Evolutionary conservation across 257 asterid genomes (phyloP), one percentile per base, ranked within the genome.

Genomic region (Henckelia pumila): DNA sequence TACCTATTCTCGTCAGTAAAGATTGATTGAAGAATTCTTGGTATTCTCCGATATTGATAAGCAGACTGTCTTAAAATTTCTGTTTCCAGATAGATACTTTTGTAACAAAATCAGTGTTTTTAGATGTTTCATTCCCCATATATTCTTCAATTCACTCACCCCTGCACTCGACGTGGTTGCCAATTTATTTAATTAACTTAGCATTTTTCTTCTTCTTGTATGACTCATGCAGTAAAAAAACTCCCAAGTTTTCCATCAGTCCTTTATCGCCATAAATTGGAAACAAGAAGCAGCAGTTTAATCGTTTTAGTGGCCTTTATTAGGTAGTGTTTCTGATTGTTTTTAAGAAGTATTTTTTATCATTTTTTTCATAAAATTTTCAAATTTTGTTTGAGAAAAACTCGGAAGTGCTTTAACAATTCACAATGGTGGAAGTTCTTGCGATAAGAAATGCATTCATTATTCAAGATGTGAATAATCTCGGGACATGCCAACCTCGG

Each of bases 1-100:
- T 88, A 84, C 80, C 91, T 91, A 26, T 91, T 91, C 76, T 88
- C 96, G 9, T 91, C 96, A 0, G 96, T 91, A 79, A 88, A 91
- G 85, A 88, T 88, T 61, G 97, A 90, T 70, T 87, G 84, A 89
- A 56, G 64, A 66, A 59, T 56, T 57, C 57, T n/a, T 14, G 20
- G 8, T 17, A 47, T 16, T 47, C 55, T 17, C 7, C 8, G 55
- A 47, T 14, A 47, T 16, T 44, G 7, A 13, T 6, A 47, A 47
- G 55, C 55, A 16, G 21, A 47, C 20, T 17, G 21, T 17, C 55
- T 47, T 47, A 17, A 47, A 47, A 47, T 4, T 4, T 47, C 20
- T 47, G 20, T 47, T 47, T 16, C 19, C 16, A 16, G 20, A 13
- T 13, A 40, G 19, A 16, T 47, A 47, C 21, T 14, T 4, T 4